Evolutionary conservation across 495 filamentous ascomycete species (phyloP).

Genomic region (Podospora tetraspora): DNA sequence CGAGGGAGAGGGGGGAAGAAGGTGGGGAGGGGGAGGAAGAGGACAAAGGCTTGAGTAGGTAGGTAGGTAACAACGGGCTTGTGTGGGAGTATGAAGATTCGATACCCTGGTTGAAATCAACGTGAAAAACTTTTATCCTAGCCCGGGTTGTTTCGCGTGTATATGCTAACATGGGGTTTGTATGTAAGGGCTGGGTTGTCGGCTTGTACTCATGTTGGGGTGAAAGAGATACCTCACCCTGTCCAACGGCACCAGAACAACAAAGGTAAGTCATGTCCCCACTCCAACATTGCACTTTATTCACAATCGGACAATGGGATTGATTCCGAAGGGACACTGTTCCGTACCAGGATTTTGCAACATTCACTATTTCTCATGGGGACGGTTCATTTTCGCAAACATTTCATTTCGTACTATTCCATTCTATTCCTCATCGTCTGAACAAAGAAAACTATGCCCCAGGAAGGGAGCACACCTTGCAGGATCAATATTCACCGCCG

Average conservation of each 20-base stretch:
- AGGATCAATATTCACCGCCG: too few relatives aligned
- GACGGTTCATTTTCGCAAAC: not conserved
- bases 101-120: not conserved
- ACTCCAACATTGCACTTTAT: not conserved
- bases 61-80: not conserved
- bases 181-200: too few relatives aligned
- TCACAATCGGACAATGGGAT: not conserved
- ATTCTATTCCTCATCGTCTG: not conserved
- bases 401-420: not conserved
- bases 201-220: too few relatives aligned
- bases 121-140: not conserved
- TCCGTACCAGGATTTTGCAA: not conserved
- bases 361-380: not conserved
- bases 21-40: conserved; percentile 23
- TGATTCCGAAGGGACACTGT: not conserved
- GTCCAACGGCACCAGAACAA: too few relatives aligned
- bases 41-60: conserved; percentile 13
- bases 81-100: not conserved
- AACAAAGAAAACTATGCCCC: not conserved
- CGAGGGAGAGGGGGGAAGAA: conserved; percentile 5
- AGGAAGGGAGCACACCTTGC: too few relatives aligned
- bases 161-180: too few relatives aligned
- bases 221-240: not conserved
- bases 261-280: not conserved
- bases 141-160: not conserved